Base-by-base conservation (phyloP, 768 basidiomycete species). In the Rhizopogon roseolus region DNA sequence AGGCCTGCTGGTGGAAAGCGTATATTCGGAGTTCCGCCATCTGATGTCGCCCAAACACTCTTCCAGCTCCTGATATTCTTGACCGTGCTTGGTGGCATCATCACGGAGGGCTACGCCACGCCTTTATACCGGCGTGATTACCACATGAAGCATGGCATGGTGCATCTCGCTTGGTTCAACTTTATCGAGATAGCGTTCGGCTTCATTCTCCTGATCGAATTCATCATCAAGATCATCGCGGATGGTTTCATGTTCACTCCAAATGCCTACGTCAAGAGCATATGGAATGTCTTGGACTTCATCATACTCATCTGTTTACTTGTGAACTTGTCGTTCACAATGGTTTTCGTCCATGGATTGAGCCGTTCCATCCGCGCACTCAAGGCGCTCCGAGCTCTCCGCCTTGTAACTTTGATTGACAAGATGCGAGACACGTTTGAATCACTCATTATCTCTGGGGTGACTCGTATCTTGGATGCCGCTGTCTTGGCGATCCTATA, bases 281-380 rank as follows among this genome's bases (percentile, higher is more conserved):
- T 94, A 7, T 98, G 94, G 93, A 98, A 98, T 66, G 68, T 87
- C 61, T 72, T 98, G 54, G 96, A 98, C 70, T 86, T 95, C 60
- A 66, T 91, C 64, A 87, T 98, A 65, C 81, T 98, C 73, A 66
- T 73, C 34, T 88, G 91, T 5, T 69, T 96, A 29, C 68, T 93
- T 25, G 76, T 88, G 63, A 94, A 91, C 57, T 78, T 90, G 49
- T 76, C 79, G 0, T 88, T 85, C 0, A 82, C 81, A 1, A 71
- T 96, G 37, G 73, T 90, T 54, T 86, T 89, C 64, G 74, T 91
- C 50, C 86, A 88, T 42, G 90, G 89, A 38, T 71, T 94, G 52
- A 86, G 83, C 68, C 83, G 92, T n/a, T 73, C 90, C 50, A 90
- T 92, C 2, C 79, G 93, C 34, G 82, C 91, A 5, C 72, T 98